Evolutionary conservation across 2,329 filamentous ascomycete species (phyloP), one percentile per base, ranked within the genome.

Genomic region (Colletotrichum spinosum): DNA sequence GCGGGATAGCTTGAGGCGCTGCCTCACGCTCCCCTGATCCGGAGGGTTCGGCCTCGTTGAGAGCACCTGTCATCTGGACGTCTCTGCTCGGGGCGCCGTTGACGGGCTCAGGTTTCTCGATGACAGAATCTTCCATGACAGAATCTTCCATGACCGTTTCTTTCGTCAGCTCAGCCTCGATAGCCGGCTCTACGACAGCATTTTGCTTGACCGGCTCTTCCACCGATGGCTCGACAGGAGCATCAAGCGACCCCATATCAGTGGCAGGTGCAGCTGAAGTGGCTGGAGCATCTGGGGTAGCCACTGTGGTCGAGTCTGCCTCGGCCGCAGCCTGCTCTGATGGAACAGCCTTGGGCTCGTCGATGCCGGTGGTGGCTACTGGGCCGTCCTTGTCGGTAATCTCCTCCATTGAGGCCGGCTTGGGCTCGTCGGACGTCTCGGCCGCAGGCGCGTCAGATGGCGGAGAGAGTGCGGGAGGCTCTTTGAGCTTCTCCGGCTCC

Each of bases 371-470:
- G 15, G 72, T 72, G 38, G 74, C 55, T 17, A 70, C 67, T 1
- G 74, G 68, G 0, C 54, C 65, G 1, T 69, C 68, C 34, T 67
- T 60, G 54, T 61, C 63, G 4, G 55, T 48, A 3, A 54, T 55
- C 13, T 68, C 65, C 33, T 63, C 56, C 34, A 69, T 48, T n/a
- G 59, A 48, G 25, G 63, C 66, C 5, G 65, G 56, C 58, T 68
- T 69, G 33, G 79, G 78, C 8, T 77, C 80, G 68, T 79, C 69
- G 15, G 76, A 75, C 8, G 75, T 73, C 13, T 76, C 76, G 25
- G 55, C 42, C 15, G 34, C 55, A 1, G 67, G 41, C 69, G 58
- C 64, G 13, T 60, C 68, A 7, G 67, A 48, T 1, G 58, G 61
- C 9, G 34, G 72, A 68, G 45, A 69, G 62, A 42, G 60, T 52